Percentiles rank a stretch among this genome's conserved stretches.
Evolutionary conservation across 331 rosid genomes (phyloP).

Genomic region (Rosa hybrid): DNA sequence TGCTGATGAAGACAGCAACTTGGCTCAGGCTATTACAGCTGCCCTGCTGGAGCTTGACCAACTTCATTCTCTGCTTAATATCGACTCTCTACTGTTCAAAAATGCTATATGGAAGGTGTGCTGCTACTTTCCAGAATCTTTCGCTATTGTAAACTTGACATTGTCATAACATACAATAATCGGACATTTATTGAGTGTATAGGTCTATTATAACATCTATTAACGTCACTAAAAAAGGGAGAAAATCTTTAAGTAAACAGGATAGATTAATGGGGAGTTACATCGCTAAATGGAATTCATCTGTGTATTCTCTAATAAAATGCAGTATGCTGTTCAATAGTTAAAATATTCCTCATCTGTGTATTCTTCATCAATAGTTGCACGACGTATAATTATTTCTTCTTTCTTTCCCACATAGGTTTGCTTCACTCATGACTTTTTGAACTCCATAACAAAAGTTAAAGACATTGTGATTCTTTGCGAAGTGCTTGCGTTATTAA

Average conservation of each 20-base stretch:
- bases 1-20: slow-evolving; percentile 46
- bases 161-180: not conserved
- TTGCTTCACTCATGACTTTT: slow-evolving; percentile 15
- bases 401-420: slow-evolving; percentile 5
- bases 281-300: too few relatives aligned
- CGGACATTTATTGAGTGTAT: not conserved
- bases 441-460: slow-evolving; percentile 37
- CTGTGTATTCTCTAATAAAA: not conserved
- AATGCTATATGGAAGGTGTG: slow-evolving; percentile 37
- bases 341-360: not conserved
- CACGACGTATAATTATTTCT: not conserved
- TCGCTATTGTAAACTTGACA: not conserved
- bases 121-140: not conserved
- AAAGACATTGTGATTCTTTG: slow-evolving; percentile 25
- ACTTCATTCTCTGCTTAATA: slow-evolving; percentile 28
- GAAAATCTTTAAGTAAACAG: not conserved
- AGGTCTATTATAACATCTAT: not conserved
- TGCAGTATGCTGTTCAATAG: not conserved
- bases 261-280: not conserved
- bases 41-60: slow-evolving; percentile 47
- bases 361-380: not conserved
- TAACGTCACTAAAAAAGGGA: not conserved
- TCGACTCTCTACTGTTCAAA: slow-evolving; percentile 25
- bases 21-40: slow-evolving; percentile 27
- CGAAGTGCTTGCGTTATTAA: slow-evolving; percentile 37